These are phyloP conservation scores for Bolboschoenoplectus hybrid DNA, from an alignment of 202 grass and related monocot species.

Conservation along the genomic window DNA sequence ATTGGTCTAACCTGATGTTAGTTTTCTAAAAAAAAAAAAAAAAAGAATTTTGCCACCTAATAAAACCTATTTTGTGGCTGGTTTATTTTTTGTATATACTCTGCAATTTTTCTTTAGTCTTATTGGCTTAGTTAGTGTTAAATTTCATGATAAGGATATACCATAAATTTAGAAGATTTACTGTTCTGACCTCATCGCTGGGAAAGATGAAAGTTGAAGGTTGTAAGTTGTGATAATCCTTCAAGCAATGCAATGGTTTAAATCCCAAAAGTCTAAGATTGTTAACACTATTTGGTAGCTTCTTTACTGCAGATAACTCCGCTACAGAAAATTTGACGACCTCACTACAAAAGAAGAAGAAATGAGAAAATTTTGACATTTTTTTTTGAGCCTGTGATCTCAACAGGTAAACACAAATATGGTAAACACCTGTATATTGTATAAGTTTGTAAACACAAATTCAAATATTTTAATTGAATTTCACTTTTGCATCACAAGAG, in stretches of 20 bases:
- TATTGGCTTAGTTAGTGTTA: not conserved
- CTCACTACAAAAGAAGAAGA: slow-evolving; percentile 53
- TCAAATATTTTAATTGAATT: not conserved
- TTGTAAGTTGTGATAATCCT: slow-evolving; percentile 93
- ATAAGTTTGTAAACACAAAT: not conserved
- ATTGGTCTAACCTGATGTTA: not conserved
- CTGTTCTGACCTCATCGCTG: slow-evolving; percentile 71
- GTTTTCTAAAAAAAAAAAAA: not conserved
- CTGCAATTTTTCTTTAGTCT: not conserved
- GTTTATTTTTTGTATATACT: not conserved
- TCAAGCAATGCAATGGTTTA: slow-evolving; percentile 89
- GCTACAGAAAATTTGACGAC: slow-evolving; percentile 69
- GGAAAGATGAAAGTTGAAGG: slow-evolving; percentile 93
- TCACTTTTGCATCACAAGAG: slow-evolving; percentile 10
- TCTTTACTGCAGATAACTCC: slow-evolving; percentile 86
- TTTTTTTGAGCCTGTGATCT: not conserved
- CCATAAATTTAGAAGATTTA: slow-evolving; percentile 5
- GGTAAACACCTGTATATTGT: not conserved
- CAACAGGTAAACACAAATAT: not conserved
- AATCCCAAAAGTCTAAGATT: slow-evolving; percentile 90
- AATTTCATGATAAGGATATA: not conserved
- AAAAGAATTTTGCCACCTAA: not conserved
- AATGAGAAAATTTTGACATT: slow-evolving; percentile 34
- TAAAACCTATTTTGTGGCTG: slow-evolving; percentile 2
- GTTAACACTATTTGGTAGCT: slow-evolving; percentile 59